Evolutionary conservation across 2,329 filamentous ascomycete genomes (phyloP).

Genomic region (Xylariaceae sp.): DNA sequence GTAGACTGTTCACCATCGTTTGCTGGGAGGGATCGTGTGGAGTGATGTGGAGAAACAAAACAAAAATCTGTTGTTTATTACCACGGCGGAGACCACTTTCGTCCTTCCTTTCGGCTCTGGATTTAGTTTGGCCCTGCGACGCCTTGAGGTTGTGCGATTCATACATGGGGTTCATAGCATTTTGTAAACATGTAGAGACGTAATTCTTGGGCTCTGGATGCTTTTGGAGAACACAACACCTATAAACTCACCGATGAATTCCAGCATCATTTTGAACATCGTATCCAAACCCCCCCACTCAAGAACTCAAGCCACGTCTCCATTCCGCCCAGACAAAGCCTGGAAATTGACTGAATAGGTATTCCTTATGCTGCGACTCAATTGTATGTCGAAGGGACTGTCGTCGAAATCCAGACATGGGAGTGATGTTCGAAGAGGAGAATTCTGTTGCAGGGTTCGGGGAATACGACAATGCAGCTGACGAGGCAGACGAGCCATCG

Average conservation of each 20-base stretch:
- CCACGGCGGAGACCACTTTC: not conserved
- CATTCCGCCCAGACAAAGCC: no score
- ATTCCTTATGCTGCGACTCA: no score
- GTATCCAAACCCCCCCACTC: no score
- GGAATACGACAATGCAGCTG: no score
- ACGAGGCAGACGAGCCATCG: no score
- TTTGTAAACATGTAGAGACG: not conserved
- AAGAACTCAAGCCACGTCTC: no score
- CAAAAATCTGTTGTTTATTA: no score
- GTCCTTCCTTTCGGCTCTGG: not conserved
- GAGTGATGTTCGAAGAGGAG: no score
- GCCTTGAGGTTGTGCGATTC: not conserved
- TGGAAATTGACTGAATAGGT: no score
- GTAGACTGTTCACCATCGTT: not conserved
- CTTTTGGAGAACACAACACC: not conserved
- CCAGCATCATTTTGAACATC: not conserved
- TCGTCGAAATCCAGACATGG: no score
- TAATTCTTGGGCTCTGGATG: not conserved
- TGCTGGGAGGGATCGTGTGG: not conserved
- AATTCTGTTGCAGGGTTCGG: no score
- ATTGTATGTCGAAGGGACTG: no score
- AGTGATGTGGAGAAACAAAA: not conserved
- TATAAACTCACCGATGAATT: not conserved
- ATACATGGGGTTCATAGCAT: not conserved
- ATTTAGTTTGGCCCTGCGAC: not conserved